Base-by-base conservation (phyloP, 2,329 filamentous ascomycete genomes). In the Talaromyces sp. region DNA sequence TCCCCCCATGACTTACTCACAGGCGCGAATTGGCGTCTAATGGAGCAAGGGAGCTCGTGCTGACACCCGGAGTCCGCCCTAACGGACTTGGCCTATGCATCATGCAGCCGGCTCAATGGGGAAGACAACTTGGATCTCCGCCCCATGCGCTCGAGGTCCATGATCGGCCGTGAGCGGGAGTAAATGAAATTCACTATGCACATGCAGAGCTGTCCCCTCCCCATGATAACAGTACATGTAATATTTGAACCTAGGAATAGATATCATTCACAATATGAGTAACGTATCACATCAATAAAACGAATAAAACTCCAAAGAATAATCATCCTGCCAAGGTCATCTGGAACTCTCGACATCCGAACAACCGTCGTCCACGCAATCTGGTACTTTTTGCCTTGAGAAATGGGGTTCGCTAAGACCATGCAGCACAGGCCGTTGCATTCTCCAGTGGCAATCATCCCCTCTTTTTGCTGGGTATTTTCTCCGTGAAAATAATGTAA, bases 11-110 rank as follows among this genome's bases (percentile, higher is more conserved):
- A 13, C 20, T 44, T 45, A 33, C 42, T 45, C 32, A 29, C 56
- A 52, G 58, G 47, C 43, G 56, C 57, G 57, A 53, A 57, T 55
- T 55, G 54, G 54, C 54, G 54, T 56, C 54, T 56, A 56, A 54
- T 41, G 30, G 29, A 52, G 41, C 47, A 49, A 44, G 29, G 37
- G 27, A 32, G 41, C 53, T 52, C 37, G 37, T 54, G 54, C 54
- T 57, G 45, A 46, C 43, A 32, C 27, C 29, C 9, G 17, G 32
- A 36, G 20, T 45, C 42, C 42, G 30, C 43, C 42, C 22, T 45
- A 46, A 46, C 43, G 30, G 43, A 46, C 43, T 46, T 20, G 43
- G 43, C 43, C 43, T 20, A 35, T 36, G 43, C 43, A 35, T 35
- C n/a, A 27, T 46, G 43, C 43, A 46, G 13, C 30, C 19, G 17